These are phyloP conservation scores for Boletus vermiculosoides DNA, from an alignment of 768 basidiomycete species.

Conservation along the genomic window DNA sequence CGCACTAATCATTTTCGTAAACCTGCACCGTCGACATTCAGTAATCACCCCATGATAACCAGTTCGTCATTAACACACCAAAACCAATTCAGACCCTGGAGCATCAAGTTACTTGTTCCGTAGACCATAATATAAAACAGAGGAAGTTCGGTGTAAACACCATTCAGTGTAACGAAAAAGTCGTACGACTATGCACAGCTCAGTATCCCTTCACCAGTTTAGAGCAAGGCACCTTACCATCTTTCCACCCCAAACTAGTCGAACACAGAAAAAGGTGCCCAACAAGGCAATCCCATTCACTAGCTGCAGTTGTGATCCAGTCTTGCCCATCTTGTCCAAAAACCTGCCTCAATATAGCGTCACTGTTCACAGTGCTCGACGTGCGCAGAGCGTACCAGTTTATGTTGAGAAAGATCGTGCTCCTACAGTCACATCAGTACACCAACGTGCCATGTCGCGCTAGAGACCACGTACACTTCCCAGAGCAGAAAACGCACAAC, in stretches of 20 bases:
- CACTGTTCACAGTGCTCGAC: background rate
- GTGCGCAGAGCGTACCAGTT: slow-evolving; percentile 59
- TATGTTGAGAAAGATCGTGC: slow-evolving; percentile 84
- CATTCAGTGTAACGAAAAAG: slow-evolving; percentile 60
- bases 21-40: slow-evolving; percentile 38
- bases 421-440: slow-evolving; percentile 39
- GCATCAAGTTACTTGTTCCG: slow-evolving; percentile 55
- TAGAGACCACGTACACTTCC: slow-evolving; percentile 58
- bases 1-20: slow-evolving; percentile 69
- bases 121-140: slow-evolving; percentile 50
- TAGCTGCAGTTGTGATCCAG: slow-evolving; percentile 64
- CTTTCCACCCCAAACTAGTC: slow-evolving; percentile 69
- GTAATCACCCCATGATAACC: background rate
- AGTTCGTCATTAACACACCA: slow-evolving; percentile 47
- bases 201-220: background rate
- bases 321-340: slow-evolving; percentile 72
- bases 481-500: slow-evolving; percentile 76
- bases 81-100: slow-evolving; percentile 75
- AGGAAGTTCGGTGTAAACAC: slow-evolving; percentile 55
- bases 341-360: slow-evolving; percentile 44
- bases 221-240: slow-evolving; percentile 25
- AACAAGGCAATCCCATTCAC: slow-evolving; percentile 72
- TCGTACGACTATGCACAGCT: slow-evolving; percentile 51
- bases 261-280: slow-evolving; percentile 62
- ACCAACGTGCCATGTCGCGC: background rate